Evolutionary conservation across 2,329 filamentous ascomycete species (phyloP).

Genomic region (Pyrenophora seminiperda): DNA sequence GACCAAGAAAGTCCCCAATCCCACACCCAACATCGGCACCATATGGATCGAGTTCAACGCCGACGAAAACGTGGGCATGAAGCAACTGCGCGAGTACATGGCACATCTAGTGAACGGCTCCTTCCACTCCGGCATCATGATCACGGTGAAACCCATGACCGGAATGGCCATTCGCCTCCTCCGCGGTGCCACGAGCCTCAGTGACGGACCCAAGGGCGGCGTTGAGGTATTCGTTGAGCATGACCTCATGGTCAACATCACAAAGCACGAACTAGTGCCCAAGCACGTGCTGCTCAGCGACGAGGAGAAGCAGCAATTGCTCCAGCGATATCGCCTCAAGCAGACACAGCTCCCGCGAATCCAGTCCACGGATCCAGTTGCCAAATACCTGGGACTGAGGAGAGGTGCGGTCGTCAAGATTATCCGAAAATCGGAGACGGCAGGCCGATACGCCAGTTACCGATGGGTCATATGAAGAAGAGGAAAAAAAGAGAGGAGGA

Average conservation of each 20-base stretch:
- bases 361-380: constrained; percentile 87
- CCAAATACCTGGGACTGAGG: constrained; percentile 86
- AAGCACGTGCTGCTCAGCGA: constrained; percentile 88
- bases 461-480: constrained; percentile 62
- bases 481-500: not conserved
- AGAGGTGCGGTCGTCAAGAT: constrained; percentile 98
- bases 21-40: constrained; percentile 75
- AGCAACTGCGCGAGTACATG: constrained; percentile 89
- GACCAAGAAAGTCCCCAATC: constrained; percentile 71
- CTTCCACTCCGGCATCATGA: constrained; percentile 88
- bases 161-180: constrained; percentile 65
- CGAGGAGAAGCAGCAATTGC: constrained; percentile 84
- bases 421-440: constrained; percentile 92
- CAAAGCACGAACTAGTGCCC: constrained; percentile 93
- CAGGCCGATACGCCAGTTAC: constrained; percentile 95
- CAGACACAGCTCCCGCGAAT: constrained; percentile 96
- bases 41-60: constrained; percentile 93
- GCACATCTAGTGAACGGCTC: constrained; percentile 78
- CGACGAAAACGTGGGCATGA: constrained; percentile 81
- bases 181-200: constrained; percentile 36
- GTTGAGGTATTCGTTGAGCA: constrained; percentile 97
- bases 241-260: constrained; percentile 97
- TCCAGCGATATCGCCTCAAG: constrained; percentile 92
- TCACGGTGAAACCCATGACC: constrained; percentile 81
- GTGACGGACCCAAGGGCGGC: constrained; percentile 70